Evolutionary conservation across 305 asterid genomes (phyloP).

Genomic region (Rubia tinctorum): DNA sequence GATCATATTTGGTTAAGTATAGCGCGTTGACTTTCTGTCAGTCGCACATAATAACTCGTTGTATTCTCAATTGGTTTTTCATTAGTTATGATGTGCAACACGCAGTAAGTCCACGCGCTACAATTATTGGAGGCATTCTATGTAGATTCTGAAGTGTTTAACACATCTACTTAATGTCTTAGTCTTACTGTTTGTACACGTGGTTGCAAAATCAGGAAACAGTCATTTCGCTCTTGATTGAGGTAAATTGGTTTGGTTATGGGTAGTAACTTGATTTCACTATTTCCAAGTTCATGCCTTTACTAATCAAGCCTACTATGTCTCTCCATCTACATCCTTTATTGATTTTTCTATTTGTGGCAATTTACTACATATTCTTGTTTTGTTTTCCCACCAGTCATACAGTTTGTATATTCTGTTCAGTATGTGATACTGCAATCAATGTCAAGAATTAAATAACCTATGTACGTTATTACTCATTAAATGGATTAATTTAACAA

Average conservation of each 20-base stretch:
- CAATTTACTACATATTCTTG: background rate
- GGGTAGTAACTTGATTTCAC: too few relatives aligned
- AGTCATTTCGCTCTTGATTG: too few relatives aligned
- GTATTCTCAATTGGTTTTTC: background rate
- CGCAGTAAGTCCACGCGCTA: background rate
- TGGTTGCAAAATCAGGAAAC: too few relatives aligned
- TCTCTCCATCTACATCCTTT: too few relatives aligned
- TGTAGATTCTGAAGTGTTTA: background rate
- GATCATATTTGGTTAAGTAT: background rate
- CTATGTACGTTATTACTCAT: background rate
- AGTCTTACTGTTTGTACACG: background rate
- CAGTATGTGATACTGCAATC: background rate
- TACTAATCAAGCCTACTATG: too few relatives aligned
- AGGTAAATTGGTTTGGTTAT: too few relatives aligned
- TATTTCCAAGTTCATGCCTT: too few relatives aligned
- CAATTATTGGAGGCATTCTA: background rate
- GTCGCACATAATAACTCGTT: background rate
- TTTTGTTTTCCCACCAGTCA: conserved; percentile 8
- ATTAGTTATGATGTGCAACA: background rate
- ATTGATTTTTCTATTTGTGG: too few relatives aligned
- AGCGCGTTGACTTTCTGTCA: background rate
- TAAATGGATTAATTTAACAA: conserved; percentile 18
- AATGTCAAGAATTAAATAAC: background rate
- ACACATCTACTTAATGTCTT: background rate
- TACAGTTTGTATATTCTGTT: background rate